phyloP scores from a whole-genome alignment of 225 moss, liverwort and hornwort genomes.

The Climacium dendroides region DNA sequence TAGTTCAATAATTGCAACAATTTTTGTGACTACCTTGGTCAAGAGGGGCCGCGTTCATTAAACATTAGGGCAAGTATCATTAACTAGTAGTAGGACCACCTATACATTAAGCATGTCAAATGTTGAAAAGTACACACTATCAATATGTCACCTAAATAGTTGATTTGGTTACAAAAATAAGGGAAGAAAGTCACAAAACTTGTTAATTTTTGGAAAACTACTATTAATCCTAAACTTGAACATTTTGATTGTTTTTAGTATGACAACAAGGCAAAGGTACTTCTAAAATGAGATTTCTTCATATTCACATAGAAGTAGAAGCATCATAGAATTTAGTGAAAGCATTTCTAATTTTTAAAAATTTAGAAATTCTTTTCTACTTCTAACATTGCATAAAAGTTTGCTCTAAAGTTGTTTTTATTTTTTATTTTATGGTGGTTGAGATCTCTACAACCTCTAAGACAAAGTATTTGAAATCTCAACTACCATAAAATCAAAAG shows the following conservation, averaged over 20 bases:
- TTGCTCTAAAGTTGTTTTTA: not conserved
- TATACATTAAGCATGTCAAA: no score
- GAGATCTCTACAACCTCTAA: accelerated
- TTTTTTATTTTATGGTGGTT: not conserved
- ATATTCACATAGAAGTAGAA: not conserved
- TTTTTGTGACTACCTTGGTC: no score
- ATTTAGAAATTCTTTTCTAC: accelerated
- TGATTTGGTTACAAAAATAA: not conserved
- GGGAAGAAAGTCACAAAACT: not conserved
- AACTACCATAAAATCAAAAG: no score
- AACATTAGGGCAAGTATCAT: no score
- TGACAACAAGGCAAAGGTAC: not conserved
- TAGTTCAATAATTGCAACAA: no score
- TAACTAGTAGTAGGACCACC: no score
- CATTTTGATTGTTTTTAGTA: not conserved
- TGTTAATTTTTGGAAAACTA: not conserved
- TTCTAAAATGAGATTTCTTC: not conserved
- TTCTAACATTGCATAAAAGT: not conserved
- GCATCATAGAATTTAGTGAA: not conserved
- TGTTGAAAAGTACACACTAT: no score
- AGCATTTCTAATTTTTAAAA: not conserved
- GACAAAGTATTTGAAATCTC: no score
- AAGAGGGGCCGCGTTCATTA: no score
- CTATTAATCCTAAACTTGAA: not conserved
- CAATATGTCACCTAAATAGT: no score